phyloP scores from a whole-genome alignment of 768 basidiomycete species.

The Mycena olivaceomarginata region DNA sequence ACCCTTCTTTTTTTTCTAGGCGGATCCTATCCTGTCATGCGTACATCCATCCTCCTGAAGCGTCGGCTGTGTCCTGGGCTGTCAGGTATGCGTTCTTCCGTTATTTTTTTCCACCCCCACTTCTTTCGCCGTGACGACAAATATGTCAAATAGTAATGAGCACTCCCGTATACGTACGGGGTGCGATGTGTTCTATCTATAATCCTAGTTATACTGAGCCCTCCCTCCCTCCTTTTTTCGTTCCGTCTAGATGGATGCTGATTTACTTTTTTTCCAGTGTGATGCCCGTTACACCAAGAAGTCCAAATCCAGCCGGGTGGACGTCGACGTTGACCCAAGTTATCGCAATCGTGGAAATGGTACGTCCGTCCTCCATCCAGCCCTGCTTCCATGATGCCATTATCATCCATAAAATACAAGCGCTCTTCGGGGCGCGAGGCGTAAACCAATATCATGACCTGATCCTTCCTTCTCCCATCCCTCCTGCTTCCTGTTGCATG shows the following conservation, averaged over 20 bases:
- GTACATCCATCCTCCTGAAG: too few species aligned
- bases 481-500: neutral
- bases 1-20: neutral
- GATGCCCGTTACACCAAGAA: too few species aligned
- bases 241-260: neutral
- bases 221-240: neutral
- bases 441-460: constrained; percentile 29
- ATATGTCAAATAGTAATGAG: constrained; percentile 27
- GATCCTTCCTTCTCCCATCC: neutral
- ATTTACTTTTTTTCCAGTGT: neutral
- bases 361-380: neutral
- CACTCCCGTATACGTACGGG: neutral
- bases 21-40: too few species aligned
- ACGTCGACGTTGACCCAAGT: too few species aligned
- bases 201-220: constrained; percentile 56
- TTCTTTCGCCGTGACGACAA: constrained; percentile 11
- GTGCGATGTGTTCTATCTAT: constrained; percentile 26
- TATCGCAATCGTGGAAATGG: neutral
- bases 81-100: neutral
- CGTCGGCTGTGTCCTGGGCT: neutral
- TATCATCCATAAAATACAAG: constrained; percentile 43
- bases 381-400: constrained; percentile 29
- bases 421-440: constrained; percentile 27
- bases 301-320: too few species aligned
- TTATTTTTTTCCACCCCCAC: neutral